Evolutionary conservation across 2,329 filamentous ascomycete species (phyloP), one percentile per base, ranked within the genome.

Genomic region (Xylaria hypoxylon): DNA sequence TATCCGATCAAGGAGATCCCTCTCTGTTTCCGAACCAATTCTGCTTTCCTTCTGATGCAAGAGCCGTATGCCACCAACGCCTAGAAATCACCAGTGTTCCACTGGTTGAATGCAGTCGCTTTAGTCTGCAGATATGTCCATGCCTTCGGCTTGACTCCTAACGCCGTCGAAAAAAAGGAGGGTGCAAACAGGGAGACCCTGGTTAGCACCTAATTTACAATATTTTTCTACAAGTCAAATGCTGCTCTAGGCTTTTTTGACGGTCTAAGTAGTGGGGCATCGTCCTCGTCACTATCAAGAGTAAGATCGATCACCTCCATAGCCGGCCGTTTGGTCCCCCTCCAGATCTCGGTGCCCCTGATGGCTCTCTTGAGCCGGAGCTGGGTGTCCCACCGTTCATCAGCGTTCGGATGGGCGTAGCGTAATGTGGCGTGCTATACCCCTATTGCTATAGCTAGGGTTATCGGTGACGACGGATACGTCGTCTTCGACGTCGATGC

Each of bases 301-400:
- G 87, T 89, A 68, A 90, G 77, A 71, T 89, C 87, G 67, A 89
- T 89, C 2, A 89, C 83, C 50, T 86, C 82, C 4, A 84, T 77
- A 5, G 84, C 78, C 47, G 75, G 73, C 24, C 77, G 76, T 42
- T 77, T 79, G 11, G 72, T 76, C 76, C 61, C 33, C 70, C 61
- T 33, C 70, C 68, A 45, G 73, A 75, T 19, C 81, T 80, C 1
- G 81, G 83, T 28, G 76, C 75, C 5, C 74, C 76, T 24, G 77
- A 78, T 0, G 81, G 79, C 61, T 74, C 74, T 60, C 72, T 62
- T n/a, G 67, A 68, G 53, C 68, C 62, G 10, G 69, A 63, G 28
- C 61, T 70, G 15, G 72, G 70, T 19, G 73, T 72, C 51, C 57
- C 68, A 47, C 63, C 64, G 15, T 65, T 61, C 44, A 67, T 53